These are phyloP conservation scores for Kluyveromyces lactis DNA, from an alignment of 805 yeast species.

Conservation along the genomic window DNA sequence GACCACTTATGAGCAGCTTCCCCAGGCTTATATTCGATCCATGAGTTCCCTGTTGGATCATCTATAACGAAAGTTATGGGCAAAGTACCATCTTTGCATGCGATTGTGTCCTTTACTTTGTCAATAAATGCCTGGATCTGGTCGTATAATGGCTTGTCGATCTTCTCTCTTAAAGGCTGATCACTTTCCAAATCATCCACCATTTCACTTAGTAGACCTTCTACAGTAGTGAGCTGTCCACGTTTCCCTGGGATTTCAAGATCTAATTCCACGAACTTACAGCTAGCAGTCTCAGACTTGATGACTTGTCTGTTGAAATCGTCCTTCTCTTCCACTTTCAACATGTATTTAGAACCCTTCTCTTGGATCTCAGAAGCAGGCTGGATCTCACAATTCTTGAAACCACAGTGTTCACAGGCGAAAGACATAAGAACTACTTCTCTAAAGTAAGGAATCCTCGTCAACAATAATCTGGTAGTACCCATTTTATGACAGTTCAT, in stretches of 20 bases:
- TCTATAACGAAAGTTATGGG: slow-evolving; percentile 77
- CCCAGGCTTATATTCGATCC: slow-evolving; percentile 85
- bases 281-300: slow-evolving; percentile 78
- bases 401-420: slow-evolving; percentile 90
- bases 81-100: slow-evolving; percentile 57
- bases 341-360: slow-evolving; percentile 67
- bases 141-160: slow-evolving; percentile 66
- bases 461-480: slow-evolving; percentile 70
- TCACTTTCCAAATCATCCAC: slow-evolving; percentile 69
- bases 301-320: slow-evolving; percentile 89
- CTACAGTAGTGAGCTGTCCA: slow-evolving; percentile 89
- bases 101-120: slow-evolving; percentile 50
- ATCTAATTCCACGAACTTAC: slow-evolving; percentile 75
- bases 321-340: slow-evolving; percentile 55
- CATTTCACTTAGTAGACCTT: slow-evolving; percentile 82
- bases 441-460: slow-evolving; percentile 84
- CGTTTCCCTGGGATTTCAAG: slow-evolving; percentile 92
- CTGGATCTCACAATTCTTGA: slow-evolving; percentile 87
- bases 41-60: slow-evolving; percentile 96
- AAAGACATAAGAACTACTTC: slow-evolving; percentile 92
- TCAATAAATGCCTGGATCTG: slow-evolving; percentile 65
- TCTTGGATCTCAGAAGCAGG: slow-evolving; percentile 91
- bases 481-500: slow-evolving; percentile 93
- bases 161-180: slow-evolving; percentile 68
- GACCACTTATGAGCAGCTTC: slow-evolving; percentile 90